Conservation (phyloP, 768 basidiomycete genomes). For the Lanmaoa rubissima region DNA sequence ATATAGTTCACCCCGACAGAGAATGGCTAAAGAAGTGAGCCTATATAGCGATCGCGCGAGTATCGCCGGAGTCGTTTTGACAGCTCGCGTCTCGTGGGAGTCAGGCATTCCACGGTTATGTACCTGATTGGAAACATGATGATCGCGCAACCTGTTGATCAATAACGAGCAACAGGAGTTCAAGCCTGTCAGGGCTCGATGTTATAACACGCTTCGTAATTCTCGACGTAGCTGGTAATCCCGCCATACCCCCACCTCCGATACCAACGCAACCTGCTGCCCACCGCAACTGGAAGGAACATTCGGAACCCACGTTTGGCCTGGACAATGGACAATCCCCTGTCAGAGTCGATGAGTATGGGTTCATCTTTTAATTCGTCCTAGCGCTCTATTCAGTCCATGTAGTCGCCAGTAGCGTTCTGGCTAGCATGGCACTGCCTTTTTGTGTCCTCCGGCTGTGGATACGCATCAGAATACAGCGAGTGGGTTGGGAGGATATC, state of each 20-base stretch:
- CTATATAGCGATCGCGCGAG: too few species aligned
- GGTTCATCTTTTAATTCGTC: neutral
- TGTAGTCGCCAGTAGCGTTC: conserved; percentile 7
- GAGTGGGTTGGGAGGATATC: conserved; percentile 23
- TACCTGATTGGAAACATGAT: neutral
- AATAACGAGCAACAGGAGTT: neutral
- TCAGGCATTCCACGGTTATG: too few species aligned
- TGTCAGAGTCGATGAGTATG: conserved; percentile 1
- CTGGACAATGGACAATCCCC: conserved; percentile 1
- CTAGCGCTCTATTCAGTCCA: neutral
- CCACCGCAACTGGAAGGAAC: neutral
- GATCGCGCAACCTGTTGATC: neutral
- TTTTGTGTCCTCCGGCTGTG: conserved; percentile 17
- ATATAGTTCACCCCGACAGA: too few species aligned
- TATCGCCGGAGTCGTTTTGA: too few species aligned
- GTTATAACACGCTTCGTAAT: neutral
- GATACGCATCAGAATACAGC: conserved; percentile 20
- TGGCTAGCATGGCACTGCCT: conserved; percentile 6
- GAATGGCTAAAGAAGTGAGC: too few species aligned
- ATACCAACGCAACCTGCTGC: neutral
- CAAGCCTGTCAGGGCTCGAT: neutral
- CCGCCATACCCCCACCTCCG: neutral
- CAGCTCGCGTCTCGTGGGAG: too few species aligned
- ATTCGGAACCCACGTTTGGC: neutral
- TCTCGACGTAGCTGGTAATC: neutral